These are phyloP conservation scores for Scorias spongiosa DNA, from an alignment of 2,329 filamentous ascomycete species.

Conservation along the genomic window DNA sequence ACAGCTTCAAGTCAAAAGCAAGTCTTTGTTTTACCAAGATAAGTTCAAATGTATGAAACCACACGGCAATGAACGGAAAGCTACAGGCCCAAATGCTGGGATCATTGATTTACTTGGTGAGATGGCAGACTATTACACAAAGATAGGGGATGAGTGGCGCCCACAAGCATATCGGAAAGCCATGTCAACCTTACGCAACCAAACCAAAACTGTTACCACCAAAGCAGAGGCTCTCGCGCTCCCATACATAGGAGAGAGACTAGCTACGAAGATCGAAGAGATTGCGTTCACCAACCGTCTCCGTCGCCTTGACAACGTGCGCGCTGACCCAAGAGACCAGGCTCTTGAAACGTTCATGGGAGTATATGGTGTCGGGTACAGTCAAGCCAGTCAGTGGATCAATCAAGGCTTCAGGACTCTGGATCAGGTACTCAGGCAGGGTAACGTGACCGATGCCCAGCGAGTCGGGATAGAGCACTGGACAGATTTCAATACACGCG, in stretches of 20 bases:
- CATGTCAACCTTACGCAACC: slow-evolving; percentile 55
- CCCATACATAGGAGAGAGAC: slow-evolving; percentile 51
- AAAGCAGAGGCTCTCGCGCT: slow-evolving; percentile 53
- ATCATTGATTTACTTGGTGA: slow-evolving; percentile 65
- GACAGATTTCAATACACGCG: slow-evolving; percentile 61
- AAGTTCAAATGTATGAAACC: slow-evolving; percentile 46
- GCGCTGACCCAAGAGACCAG: slow-evolving; percentile 49
- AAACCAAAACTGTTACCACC: slow-evolving; percentile 48
- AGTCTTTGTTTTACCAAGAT: slow-evolving; percentile 13
- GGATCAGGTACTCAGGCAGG: slow-evolving; percentile 49
- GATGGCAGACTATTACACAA: slow-evolving; percentile 65
- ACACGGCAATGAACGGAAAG: slow-evolving; percentile 20
- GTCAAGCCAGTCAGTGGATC: slow-evolving; percentile 61
- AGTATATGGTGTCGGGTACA: slow-evolving; percentile 63
- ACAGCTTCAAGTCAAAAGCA: background rate
- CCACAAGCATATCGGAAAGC: slow-evolving; percentile 60
- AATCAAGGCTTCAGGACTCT: slow-evolving; percentile 59
- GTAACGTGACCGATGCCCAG: slow-evolving; percentile 53
- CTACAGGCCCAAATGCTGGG: slow-evolving; percentile 52
- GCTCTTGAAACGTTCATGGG: slow-evolving; percentile 55
- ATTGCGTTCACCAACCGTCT: slow-evolving; percentile 63
- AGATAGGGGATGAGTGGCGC: slow-evolving; percentile 65
- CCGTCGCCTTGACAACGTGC: slow-evolving; percentile 54
- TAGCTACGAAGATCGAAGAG: slow-evolving; percentile 80
- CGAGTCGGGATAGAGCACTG: slow-evolving; percentile 64